Evolutionary conservation across 78 protist species (phyloP), one percentile per base, ranked within the genome.

Genomic region (Dictyostelium capitatum): DNA sequence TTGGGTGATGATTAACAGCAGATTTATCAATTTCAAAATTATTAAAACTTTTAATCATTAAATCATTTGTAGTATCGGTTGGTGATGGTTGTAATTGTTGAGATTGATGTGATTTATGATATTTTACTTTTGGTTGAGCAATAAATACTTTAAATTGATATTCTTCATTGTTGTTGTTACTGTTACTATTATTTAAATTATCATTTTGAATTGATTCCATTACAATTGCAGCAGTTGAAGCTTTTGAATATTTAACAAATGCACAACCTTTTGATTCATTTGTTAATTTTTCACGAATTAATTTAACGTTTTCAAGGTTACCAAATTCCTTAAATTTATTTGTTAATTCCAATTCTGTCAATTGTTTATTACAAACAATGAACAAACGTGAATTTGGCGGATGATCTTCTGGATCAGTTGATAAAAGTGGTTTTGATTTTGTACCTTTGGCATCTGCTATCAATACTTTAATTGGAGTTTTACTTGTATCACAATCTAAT

Each of bases 381-480:
- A 81, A 91, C 14, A 91, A 89, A 48, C 95, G 78, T 6, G 95
- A 91, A 72, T 91, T 79, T 62, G 95, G 95, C 0, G 95, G 95
- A 46, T 30, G 30, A 43, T 91, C 95, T 48, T 91, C 95, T 12
- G 95, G 95, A 56, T 91, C 92, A 1, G 92, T 65, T 4, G 92
- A 77, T 2, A 62, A 15, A 11, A 74, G 15, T 28, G 83, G 92
- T 19, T 87, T 87, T 6, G 82, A 20, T 28, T 84, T 84, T n/a
- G 80, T 79, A 19, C 92, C 92, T 23, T 87, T 87, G 10, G 47
- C 83, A 20, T 87, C 92, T 4, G 92, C 92, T 20, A 87, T 87
- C 78, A 87, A 15, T 43, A 87, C 92, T 54, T 56, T 84, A 46
- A 84, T 75, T 75, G 81, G 64, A 23, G 56, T 11, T 10, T 53